phyloP scores from a whole-genome alignment of 148 eudicot genomes.

The Spergularia bocconei region DNA sequence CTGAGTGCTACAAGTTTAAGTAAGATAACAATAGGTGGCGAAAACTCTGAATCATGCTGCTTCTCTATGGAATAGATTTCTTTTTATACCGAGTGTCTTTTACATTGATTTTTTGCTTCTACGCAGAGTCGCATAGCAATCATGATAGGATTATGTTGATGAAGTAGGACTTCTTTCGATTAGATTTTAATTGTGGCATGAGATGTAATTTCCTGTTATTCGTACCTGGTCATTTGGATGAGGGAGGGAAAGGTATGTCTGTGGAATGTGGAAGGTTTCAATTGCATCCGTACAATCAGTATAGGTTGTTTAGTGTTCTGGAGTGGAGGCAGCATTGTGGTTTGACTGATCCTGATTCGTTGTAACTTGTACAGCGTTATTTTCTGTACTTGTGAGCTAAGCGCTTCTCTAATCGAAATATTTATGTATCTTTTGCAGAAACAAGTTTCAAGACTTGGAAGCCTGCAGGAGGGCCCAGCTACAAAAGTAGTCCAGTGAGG shows the following conservation, averaged over 20 bases:
- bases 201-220: neutral
- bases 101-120: neutral
- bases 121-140: neutral
- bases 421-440: slow-evolving; percentile 21
- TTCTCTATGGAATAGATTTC: neutral
- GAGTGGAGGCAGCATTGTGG: slow-evolving; percentile 1
- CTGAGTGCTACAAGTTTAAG: neutral
- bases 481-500: slow-evolving; percentile 20
- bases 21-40: neutral
- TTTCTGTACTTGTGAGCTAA: neutral
- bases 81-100: neutral
- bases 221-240: neutral
- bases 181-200: neutral
- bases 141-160: neutral
- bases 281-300: neutral
- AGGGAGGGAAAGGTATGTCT: neutral
- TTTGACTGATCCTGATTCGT: neutral
- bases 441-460: slow-evolving; percentile 20
- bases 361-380: neutral
- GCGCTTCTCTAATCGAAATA: neutral
- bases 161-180: neutral
- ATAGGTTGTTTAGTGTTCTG: neutral
- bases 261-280: neutral
- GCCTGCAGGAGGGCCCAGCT: slow-evolving; percentile 19
- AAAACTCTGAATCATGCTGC: neutral